Percentiles rank a stretch among this genome's conserved stretches.
Evolutionary conservation across 2,329 filamentous ascomycete species (phyloP).

Genomic region (Fusarium sp.): DNA sequence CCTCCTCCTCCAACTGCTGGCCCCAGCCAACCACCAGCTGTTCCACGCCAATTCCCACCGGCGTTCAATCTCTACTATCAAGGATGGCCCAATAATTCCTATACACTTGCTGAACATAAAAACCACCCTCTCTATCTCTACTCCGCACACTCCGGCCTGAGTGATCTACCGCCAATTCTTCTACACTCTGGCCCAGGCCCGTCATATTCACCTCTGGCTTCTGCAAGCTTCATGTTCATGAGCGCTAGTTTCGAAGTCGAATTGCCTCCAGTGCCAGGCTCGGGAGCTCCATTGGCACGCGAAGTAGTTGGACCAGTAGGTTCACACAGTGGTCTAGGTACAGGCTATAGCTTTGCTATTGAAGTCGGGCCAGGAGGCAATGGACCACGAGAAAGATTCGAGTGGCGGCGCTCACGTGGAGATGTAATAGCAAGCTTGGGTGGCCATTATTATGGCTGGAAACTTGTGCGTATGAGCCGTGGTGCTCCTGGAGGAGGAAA

Average conservation of each 20-base stretch:
- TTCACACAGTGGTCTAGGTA: conserved; percentile 11
- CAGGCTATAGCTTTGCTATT: conserved; percentile 26
- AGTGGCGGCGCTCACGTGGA: conserved; percentile 35
- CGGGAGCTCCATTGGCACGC: conserved; percentile 4
- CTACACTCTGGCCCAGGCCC: conserved; percentile 36
- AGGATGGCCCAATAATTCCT: conserved; percentile 3
- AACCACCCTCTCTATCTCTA: conserved; percentile 35
- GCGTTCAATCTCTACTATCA: conserved; percentile 34
- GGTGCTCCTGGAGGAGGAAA: conserved; percentile 21
- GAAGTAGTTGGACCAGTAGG: conserved; percentile 17
- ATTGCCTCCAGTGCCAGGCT: conserved; percentile 27
- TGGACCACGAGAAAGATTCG: conserved; percentile 33
- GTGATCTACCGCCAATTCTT: conserved; percentile 23
- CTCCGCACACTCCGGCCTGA: conserved; percentile 17
- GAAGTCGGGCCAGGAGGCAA: conserved; percentile 28
- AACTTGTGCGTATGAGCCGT: conserved; percentile 31
- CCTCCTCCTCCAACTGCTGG: background rate
- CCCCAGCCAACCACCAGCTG: background rate
- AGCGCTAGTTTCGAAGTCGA: conserved; percentile 29
- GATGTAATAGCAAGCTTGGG: conserved; percentile 25
- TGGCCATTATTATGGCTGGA: conserved; percentile 31
- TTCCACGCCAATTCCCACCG: conserved; percentile 31
- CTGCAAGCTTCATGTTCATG: conserved; percentile 26
- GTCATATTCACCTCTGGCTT: conserved; percentile 28
- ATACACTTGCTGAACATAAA: conserved; percentile 31